Conservation (phyloP, 306 rosid species). For the Castanea crenata region DNA sequence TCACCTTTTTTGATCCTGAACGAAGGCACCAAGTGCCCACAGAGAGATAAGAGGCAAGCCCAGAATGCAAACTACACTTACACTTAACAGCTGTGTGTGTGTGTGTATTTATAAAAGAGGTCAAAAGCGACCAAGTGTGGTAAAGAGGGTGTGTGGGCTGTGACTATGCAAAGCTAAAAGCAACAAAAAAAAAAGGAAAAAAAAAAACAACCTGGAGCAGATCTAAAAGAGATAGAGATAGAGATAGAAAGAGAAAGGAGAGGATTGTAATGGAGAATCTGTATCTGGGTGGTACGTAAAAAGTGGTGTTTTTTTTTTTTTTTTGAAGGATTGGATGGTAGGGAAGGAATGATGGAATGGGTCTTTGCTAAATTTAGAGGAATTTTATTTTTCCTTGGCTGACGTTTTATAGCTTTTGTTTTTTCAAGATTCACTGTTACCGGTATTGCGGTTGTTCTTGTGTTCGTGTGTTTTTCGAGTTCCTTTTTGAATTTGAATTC, state of each 20-base stretch:
- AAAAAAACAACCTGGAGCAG: conserved; percentile 15
- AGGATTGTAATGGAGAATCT: conserved; percentile 56
- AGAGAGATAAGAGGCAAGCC: conserved; percentile 13
- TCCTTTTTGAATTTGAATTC: neutral
- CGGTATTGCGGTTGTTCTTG: conserved; percentile 29
- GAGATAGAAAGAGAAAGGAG: neutral
- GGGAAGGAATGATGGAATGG: conserved; percentile 38
- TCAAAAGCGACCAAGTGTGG: neutral
- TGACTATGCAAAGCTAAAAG: conserved; percentile 26
- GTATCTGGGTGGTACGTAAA: conserved; percentile 43
- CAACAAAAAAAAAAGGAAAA: neutral
- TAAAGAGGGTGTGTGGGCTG: neutral
- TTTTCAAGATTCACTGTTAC: conserved; percentile 11
- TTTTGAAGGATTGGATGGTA: conserved; percentile 47
- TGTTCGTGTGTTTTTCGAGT: conserved; percentile 8
- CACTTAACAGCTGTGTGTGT: neutral
- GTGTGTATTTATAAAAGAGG: neutral
- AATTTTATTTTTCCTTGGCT: conserved; percentile 30
- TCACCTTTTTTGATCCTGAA: conserved; percentile 5
- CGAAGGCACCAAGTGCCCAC: neutral
- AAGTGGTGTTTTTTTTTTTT: conserved; percentile 9
- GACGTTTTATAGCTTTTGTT: conserved; percentile 11
- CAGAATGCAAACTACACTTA: conserved; percentile 22
- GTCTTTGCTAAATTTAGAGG: conserved; percentile 20
- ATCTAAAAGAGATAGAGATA: conserved; percentile 12